Percentiles rank a stretch among this genome's conserved stretches.
Evolutionary conservation across 352 stramenopile genomes (phyloP).

Genomic region (Plasmopara halstedii): DNA sequence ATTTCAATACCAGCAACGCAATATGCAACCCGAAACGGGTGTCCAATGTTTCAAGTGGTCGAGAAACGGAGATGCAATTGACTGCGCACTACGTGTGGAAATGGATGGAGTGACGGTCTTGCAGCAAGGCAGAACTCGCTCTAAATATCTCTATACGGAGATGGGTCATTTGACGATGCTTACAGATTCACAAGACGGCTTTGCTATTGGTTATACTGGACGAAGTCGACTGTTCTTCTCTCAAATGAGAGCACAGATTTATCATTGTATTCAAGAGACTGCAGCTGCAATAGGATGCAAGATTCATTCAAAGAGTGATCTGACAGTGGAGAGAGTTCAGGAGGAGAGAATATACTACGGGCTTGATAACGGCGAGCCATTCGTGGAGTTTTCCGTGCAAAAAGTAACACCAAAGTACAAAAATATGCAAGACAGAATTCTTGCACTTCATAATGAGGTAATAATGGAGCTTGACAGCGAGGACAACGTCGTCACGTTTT

Average conservation of each 20-base stretch:
- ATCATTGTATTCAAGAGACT: constrained; percentile 45
- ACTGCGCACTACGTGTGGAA: constrained; percentile 48
- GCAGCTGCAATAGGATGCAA: constrained; percentile 51
- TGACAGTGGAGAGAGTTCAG: constrained; percentile 37
- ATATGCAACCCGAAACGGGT: constrained; percentile 23
- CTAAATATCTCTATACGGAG: constrained; percentile 72
- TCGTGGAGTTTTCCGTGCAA: constrained; percentile 61
- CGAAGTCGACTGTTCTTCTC: constrained; percentile 69
- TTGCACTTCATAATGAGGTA: constrained; percentile 65
- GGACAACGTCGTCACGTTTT: constrained; percentile 44
- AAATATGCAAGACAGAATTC: constrained; percentile 32
- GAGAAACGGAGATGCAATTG: constrained; percentile 31
- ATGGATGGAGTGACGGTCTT: constrained; percentile 48
- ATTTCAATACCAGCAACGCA: constrained; percentile 39
- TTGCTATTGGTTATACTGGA: constrained; percentile 60
- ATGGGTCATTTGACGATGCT: constrained; percentile 67
- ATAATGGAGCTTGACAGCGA: constrained; percentile 57
- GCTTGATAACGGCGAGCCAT: constrained; percentile 38
- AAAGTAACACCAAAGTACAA: constrained; percentile 68
- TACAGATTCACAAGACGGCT: constrained; percentile 45
- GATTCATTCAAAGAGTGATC: constrained; percentile 29
- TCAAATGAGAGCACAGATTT: constrained; percentile 41
- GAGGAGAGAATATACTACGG: constrained; percentile 39
- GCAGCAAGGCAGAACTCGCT: constrained; percentile 35
- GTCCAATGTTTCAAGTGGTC: constrained; percentile 65